phyloP scores from a whole-genome alignment of 805 yeast genomes.

The Blastobotrys peoriensis region DNA sequence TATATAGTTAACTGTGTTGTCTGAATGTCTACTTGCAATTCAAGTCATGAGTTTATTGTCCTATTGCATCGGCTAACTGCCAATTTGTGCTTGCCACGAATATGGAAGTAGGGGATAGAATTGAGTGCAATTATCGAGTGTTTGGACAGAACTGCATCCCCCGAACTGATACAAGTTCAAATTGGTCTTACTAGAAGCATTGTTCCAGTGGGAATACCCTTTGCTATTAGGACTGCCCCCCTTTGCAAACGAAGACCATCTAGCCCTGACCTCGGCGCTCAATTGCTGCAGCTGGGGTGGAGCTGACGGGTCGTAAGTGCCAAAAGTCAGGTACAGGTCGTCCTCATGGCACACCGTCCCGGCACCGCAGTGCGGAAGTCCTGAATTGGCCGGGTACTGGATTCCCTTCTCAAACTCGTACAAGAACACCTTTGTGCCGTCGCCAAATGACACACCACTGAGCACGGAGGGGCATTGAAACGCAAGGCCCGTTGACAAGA shows the following conservation, averaged over 20 bases:
- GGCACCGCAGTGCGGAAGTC: constrained; percentile 16
- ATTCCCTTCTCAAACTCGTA: constrained; percentile 26
- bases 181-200: constrained; percentile 4
- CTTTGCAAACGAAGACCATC: constrained; percentile 26
- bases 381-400: constrained; percentile 17
- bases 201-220: constrained; percentile 17
- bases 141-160: neutral
- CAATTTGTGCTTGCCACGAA: neutral
- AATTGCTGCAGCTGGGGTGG: constrained; percentile 17
- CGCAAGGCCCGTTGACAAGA: constrained; percentile 18
- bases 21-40: too few relatives aligned
- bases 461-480: constrained; percentile 24
- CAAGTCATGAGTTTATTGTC: too few relatives aligned
- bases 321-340: constrained; percentile 26
- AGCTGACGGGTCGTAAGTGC: constrained; percentile 19
- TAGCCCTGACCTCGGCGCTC: constrained; percentile 20
- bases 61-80: neutral
- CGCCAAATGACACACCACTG: constrained; percentile 7
- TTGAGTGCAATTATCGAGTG: neutral
- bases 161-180: constrained; percentile 2
- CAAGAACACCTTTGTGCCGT: constrained; percentile 15
- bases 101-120: neutral
- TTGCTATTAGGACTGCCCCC: constrained; percentile 22
- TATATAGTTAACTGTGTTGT: too few relatives aligned
- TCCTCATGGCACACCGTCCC: constrained; percentile 27